A percentile compares a stretch with the other conserved stretches of the same genome.
phyloP scores from a whole-genome alignment of 75 land plant genomes.

The Ceratopteris richardii region DNA sequence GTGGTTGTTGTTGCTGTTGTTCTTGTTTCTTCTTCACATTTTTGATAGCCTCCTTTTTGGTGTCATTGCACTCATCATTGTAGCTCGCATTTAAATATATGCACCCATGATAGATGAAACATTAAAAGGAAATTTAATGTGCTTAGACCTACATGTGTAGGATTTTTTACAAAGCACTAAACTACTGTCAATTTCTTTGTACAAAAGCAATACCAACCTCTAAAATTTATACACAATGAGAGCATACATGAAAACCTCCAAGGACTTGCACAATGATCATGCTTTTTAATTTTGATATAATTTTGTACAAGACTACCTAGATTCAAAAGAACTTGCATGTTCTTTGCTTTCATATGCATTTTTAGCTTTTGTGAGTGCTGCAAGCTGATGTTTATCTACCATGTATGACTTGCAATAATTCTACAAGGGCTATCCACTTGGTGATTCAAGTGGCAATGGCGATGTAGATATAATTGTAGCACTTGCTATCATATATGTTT shows the following conservation, averaged over 20 bases:
- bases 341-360: conserved; percentile 28
- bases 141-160: too few relatives aligned
- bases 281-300: conserved; percentile 74
- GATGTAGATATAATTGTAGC: conserved; percentile 8
- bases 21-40: too few relatives aligned
- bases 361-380: conserved; percentile 46
- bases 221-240: conserved; percentile 57
- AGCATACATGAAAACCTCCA: conserved; percentile 76
- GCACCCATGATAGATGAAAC: too few relatives aligned
- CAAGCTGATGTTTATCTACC: conserved; percentile 66
- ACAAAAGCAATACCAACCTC: conserved; percentile 42
- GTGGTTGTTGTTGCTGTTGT: too few relatives aligned
- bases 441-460: conserved; percentile 54
- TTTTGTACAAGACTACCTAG: conserved; percentile 59
- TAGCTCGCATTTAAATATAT: too few relatives aligned
- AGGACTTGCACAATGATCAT: conserved; percentile 40
- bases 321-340: conserved; percentile 26
- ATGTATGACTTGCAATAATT: conserved; percentile 44
- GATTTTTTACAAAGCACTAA: too few relatives aligned
- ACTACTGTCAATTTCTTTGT: too few relatives aligned
- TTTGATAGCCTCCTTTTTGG: too few relatives aligned
- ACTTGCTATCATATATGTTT: background rate
- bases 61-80: too few relatives aligned
- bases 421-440: conserved; percentile 54
- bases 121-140: too few relatives aligned